A percentile compares a stretch with the other conserved stretches of the same genome.
Evolutionary conservation across 1,284 basidiomycete genomes (phyloP).

Genomic region (Pseudozyma sp.): DNA sequence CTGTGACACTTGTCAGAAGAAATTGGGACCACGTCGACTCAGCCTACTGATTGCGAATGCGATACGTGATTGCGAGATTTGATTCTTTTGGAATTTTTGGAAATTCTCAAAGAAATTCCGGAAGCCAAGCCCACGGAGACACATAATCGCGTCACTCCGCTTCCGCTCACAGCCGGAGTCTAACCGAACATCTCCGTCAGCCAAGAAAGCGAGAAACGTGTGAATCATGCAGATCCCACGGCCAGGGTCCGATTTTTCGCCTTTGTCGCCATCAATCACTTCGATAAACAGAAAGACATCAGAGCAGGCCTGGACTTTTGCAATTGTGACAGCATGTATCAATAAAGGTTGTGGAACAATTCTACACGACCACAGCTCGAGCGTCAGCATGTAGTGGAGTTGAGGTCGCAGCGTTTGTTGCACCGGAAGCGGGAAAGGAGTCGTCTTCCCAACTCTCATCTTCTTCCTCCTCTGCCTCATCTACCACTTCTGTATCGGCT

Average conservation of each 20-base stretch:
- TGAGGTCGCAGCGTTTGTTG: neutral
- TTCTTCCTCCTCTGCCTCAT: neutral
- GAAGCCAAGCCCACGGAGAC: neutral
- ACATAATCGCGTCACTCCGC: neutral
- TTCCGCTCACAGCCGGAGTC: neutral
- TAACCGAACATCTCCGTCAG: too few relatives aligned
- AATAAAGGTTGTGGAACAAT: neutral
- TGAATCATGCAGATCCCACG: too few relatives aligned
- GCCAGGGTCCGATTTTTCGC: too few relatives aligned
- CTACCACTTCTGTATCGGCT: neutral
- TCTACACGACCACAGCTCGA: neutral
- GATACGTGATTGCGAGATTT: too few relatives aligned
- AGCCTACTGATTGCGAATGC: too few relatives aligned
- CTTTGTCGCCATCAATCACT: too few relatives aligned
- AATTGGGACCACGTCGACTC: too few relatives aligned
- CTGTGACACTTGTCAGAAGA: too few relatives aligned
- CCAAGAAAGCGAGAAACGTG: too few relatives aligned
- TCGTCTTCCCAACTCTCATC: slow-evolving; percentile 38
- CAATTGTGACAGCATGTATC: too few relatives aligned
- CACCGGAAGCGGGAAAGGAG: neutral
- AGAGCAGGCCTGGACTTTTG: too few relatives aligned
- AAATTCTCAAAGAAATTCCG: neutral
- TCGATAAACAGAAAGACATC: too few relatives aligned
- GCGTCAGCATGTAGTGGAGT: neutral
- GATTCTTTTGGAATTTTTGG: neutral